Conservation (phyloP, 306 rosid genomes). For the Vigna angularis region DNA sequence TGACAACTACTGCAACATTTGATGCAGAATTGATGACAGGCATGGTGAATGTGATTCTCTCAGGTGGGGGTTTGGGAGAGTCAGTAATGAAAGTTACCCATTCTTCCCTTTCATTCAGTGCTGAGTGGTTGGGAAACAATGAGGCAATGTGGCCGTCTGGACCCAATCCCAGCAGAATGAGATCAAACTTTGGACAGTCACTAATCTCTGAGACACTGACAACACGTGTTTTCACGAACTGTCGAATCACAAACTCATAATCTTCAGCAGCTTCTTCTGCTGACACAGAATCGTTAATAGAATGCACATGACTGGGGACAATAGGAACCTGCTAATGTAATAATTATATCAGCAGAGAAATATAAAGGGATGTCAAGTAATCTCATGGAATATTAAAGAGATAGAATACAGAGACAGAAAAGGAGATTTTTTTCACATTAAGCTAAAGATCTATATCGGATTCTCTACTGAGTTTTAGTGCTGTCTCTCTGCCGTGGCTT, state of each 20-base stretch:
- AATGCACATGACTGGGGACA: conserved; percentile 86
- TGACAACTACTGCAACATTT: conserved; percentile 75
- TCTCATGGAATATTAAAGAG: no score
- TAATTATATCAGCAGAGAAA: conserved; percentile 41
- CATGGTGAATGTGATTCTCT: conserved; percentile 94
- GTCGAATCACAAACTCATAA: conserved; percentile 90
- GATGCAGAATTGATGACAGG: conserved; percentile 98
- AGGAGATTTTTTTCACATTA: neutral
- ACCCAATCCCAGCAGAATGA: conserved; percentile 92
- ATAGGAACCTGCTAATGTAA: conserved; percentile 74
- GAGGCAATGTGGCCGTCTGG: conserved; percentile 93
- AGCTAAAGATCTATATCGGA: conserved; percentile 18
- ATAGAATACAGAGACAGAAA: no score
- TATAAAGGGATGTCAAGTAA: conserved; percentile 17
- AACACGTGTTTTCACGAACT: conserved; percentile 85
- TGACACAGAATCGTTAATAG: conserved; percentile 87
- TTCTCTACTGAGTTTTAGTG: no score
- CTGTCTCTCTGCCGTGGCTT: no score
- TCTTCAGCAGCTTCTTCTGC: conserved; percentile 97
- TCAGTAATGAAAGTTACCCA: conserved; percentile 95
- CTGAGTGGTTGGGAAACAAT: conserved; percentile 80
- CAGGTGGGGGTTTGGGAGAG: conserved; percentile 97
- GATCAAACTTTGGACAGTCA: conserved; percentile 98
- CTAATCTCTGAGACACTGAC: conserved; percentile 76
- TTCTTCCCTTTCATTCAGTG: conserved; percentile 69